Evolutionary conservation across 2,329 filamentous ascomycete genomes (phyloP).

Genomic region (Diaporthe helianthi): DNA sequence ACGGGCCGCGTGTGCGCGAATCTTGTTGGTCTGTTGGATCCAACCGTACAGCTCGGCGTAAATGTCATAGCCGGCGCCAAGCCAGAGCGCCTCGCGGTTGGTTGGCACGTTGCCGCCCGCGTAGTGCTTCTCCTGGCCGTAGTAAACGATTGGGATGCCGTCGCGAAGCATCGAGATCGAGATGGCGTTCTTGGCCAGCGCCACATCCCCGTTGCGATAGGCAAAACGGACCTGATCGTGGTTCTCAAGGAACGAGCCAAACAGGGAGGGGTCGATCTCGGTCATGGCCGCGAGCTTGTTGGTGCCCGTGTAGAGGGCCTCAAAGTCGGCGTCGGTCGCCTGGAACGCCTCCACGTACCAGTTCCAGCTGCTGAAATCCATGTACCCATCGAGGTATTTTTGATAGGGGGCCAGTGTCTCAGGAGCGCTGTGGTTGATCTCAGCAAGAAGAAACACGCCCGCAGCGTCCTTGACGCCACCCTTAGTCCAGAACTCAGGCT

Average conservation of each 20-base stretch:
- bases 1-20: constrained; percentile 53
- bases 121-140: constrained; percentile 60
- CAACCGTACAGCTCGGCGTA: constrained; percentile 49
- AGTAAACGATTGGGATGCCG: constrained; percentile 65
- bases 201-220: constrained; percentile 53
- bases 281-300: constrained; percentile 41
- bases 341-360: constrained; percentile 40
- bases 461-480: constrained; percentile 52
- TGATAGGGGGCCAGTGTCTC: constrained; percentile 53
- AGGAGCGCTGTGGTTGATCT: constrained; percentile 57
- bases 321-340: constrained; percentile 40
- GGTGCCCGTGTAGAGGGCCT: constrained; percentile 41
- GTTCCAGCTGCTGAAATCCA: constrained; percentile 57
- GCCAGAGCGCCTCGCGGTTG: constrained; percentile 59
- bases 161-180: constrained; percentile 60
- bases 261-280: constrained; percentile 46
- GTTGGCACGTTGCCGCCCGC: constrained; percentile 49
- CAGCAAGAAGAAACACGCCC: constrained; percentile 58
- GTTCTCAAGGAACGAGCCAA: constrained; percentile 55
- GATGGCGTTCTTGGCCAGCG: constrained; percentile 59
- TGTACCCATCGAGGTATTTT: constrained; percentile 52
- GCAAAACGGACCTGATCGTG: constrained; percentile 55
- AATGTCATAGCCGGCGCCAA: constrained; percentile 51
- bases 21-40: constrained; percentile 55
- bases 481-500: constrained; percentile 56